A percentile compares a stretch with the other conserved stretches of the same genome.
These are phyloP conservation scores for Fragilaria crotonensis DNA, from an alignment of 108 stramenopile genomes.

Conservation along the genomic window DNA sequence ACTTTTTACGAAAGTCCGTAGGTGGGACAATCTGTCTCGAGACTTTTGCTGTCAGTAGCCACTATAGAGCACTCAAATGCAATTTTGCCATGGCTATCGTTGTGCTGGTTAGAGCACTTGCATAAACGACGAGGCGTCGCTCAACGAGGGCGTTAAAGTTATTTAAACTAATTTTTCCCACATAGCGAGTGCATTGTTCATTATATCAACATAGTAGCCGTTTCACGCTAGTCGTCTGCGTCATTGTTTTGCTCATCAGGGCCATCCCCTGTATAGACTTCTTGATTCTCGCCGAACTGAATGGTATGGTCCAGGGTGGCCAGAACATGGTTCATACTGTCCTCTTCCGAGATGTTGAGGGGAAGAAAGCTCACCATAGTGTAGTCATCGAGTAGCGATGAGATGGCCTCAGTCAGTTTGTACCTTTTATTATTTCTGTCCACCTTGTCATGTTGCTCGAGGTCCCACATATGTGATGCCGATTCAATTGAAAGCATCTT, in stretches of 20 bases:
- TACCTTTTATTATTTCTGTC: conserved; percentile 45
- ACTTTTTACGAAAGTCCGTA: no score
- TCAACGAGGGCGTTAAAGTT: no score
- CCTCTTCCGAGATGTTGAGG: conserved; percentile 90
- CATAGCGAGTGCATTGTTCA: no score
- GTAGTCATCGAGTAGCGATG: conserved; percentile 91
- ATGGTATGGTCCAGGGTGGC: conserved; percentile 86
- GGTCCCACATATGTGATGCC: conserved; percentile 76
- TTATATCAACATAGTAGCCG: neutral
- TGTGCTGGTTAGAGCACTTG: no score
- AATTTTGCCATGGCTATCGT: no score
- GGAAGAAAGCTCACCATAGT: conserved; percentile 93
- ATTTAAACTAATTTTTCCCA: no score
- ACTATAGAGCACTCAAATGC: no score
- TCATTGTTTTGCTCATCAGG: conserved; percentile 44
- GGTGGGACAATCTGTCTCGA: no score
- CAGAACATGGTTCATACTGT: conserved; percentile 79
- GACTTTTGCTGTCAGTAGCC: no score
- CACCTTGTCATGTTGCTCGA: conserved; percentile 37
- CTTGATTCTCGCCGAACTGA: conserved; percentile 94
- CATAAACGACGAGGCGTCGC: no score
- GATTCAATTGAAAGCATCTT: conserved; percentile 62
- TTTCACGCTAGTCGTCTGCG: conserved; percentile 14
- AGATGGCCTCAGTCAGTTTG: conserved; percentile 79
- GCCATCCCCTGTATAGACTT: conserved; percentile 66